Percentiles rank a stretch among this genome's conserved stretches.
Conservation (phyloP, 1,139 yeast genomes). For the Protomyces gravidus region DNA sequence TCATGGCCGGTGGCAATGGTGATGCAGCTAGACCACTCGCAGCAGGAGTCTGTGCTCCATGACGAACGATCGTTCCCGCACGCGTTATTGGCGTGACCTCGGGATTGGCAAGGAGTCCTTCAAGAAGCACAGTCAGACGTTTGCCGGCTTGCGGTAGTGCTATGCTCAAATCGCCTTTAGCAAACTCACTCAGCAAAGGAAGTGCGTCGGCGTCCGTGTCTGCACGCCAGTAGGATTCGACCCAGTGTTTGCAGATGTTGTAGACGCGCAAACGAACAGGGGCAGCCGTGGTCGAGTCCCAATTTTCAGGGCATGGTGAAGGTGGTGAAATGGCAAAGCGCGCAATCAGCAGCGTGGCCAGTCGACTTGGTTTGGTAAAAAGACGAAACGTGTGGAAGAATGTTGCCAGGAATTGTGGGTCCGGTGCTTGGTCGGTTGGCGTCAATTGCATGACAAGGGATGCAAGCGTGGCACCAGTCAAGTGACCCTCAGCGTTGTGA, state of each 20-base stretch:
- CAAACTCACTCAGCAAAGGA: constrained; percentile 32
- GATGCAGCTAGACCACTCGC: constrained; percentile 8
- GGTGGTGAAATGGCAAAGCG: constrained; percentile 51
- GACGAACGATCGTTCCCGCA: not conserved
- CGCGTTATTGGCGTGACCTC: no score
- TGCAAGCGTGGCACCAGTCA: constrained; percentile 80
- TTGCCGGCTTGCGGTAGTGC: constrained; percentile 58
- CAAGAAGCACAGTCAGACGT: constrained; percentile 36
- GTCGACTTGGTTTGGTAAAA: constrained; percentile 64
- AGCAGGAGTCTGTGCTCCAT: constrained; percentile 8
- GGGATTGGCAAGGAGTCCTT: not conserved
- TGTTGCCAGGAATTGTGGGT: constrained; percentile 65
- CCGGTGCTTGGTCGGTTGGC: constrained; percentile 61
- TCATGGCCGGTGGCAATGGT: constrained; percentile 34
- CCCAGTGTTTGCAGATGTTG: constrained; percentile 63
- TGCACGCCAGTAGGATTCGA: constrained; percentile 75
- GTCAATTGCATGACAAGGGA: constrained; percentile 82
- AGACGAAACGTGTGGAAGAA: constrained; percentile 77
- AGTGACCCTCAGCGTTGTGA: constrained; percentile 65
- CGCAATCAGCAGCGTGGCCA: constrained; percentile 63
- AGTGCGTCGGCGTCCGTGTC: constrained; percentile 48
- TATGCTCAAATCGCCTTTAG: constrained; percentile 46
- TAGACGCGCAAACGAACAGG: constrained; percentile 68
- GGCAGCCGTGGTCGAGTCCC: constrained; percentile 35
- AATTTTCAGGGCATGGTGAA: not conserved